A percentile compares a stretch with the other conserved stretches of the same genome.
Conservation (phyloP, 1,284 basidiomycete species). For the Ustilago xerochloae region DNA sequence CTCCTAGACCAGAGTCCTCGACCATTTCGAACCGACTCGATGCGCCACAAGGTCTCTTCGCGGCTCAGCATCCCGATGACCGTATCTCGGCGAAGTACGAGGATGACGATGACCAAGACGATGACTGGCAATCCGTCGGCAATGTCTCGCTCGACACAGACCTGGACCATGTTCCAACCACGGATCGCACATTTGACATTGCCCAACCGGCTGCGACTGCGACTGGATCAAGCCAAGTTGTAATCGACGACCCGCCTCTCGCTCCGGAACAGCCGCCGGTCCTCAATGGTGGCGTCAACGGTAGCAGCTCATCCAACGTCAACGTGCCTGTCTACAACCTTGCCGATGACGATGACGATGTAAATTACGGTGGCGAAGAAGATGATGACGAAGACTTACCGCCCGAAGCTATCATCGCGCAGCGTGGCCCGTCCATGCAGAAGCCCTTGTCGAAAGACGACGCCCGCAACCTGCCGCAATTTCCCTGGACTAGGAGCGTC, state of each 20-base stretch:
- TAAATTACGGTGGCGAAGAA: too few species aligned
- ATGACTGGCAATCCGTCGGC: not conserved
- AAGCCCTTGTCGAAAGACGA: conserved; percentile 8
- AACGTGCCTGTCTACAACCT: not conserved
- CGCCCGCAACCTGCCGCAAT: conserved; percentile 20
- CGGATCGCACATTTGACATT: not conserved
- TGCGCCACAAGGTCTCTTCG: not conserved
- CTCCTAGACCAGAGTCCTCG: not conserved
- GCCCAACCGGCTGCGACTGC: too few species aligned
- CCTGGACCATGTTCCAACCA: not conserved
- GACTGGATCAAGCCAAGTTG: not conserved
- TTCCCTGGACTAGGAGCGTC: conserved; percentile 75
- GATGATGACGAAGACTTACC: conserved; percentile 24
- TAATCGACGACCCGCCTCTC: not conserved
- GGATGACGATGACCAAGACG: not conserved
- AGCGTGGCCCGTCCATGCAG: conserved; percentile 35
- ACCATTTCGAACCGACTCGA: not conserved
- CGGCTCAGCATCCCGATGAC: not conserved
- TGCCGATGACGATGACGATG: conserved; percentile 14
- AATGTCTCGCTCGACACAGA: not conserved
- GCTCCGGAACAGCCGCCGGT: too few species aligned
- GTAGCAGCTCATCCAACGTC: not conserved
- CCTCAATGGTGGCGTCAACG: not conserved
- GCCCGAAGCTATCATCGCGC: conserved; percentile 21
- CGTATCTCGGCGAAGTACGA: not conserved